phyloP scores from a whole-genome alignment of 805 yeast genomes.

The Kazachstania martiniae region DNA sequence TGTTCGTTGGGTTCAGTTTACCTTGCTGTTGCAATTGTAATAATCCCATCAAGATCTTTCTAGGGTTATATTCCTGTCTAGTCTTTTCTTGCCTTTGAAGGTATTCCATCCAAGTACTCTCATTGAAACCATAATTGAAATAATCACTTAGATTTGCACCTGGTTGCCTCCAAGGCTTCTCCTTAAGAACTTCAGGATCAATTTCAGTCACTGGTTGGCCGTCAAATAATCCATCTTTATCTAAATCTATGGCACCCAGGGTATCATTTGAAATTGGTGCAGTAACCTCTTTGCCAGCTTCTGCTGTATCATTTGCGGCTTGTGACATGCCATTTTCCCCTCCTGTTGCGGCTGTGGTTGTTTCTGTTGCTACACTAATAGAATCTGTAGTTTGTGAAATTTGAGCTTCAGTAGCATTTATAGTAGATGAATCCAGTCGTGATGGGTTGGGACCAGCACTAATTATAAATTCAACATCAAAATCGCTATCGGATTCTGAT shows the following conservation, averaged over 20 bases:
- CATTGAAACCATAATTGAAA: constrained; percentile 95
- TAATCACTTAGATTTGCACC: constrained; percentile 93
- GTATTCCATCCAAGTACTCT: constrained; percentile 90
- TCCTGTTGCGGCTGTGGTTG: constrained; percentile 5
- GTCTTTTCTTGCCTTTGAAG: constrained; percentile 77
- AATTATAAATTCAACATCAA: constrained; percentile 78
- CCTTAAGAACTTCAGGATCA: constrained; percentile 69
- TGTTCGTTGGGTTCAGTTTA: constrained; percentile 33
- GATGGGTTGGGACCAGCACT: constrained; percentile 31
- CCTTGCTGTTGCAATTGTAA: constrained; percentile 28
- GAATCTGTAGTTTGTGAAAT: neutral
- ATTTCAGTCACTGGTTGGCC: constrained; percentile 78
- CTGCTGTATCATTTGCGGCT: constrained; percentile 1
- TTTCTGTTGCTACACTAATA: constrained; percentile 11
- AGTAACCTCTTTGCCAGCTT: too few species aligned
- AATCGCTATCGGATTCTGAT: constrained; percentile 40
- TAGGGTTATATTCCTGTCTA: constrained; percentile 73
- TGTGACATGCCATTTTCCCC: too few species aligned
- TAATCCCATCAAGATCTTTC: constrained; percentile 55
- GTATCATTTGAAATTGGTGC: neutral
- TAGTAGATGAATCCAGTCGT: constrained; percentile 15
- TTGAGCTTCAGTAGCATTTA: constrained; percentile 12
- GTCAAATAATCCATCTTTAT: constrained; percentile 34
- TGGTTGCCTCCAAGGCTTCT: constrained; percentile 97
- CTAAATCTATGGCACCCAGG: constrained; percentile 24